Conservation (phyloP, 306 rosid genomes). For the Trifolium fragiferum region DNA sequence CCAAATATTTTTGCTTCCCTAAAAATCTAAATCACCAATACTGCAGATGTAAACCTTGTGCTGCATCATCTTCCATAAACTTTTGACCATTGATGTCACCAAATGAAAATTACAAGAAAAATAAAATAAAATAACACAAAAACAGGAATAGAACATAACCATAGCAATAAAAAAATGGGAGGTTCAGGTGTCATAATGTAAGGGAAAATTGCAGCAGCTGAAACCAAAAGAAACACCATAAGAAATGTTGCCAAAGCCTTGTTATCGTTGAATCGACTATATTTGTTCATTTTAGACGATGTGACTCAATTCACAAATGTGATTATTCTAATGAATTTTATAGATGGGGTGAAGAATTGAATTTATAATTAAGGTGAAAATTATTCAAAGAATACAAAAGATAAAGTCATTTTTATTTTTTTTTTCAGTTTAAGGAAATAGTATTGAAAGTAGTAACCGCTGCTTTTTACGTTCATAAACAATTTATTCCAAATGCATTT, state of each 20-base stretch:
- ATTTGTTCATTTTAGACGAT: constrained; percentile 27
- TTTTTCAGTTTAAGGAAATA: neutral
- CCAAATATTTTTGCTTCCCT: neutral
- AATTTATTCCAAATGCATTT: neutral
- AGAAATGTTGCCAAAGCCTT: constrained; percentile 36
- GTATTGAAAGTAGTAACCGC: neutral
- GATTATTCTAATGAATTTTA: neutral
- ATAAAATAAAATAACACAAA: constrained; percentile 39
- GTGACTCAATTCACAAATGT: neutral
- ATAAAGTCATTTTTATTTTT: neutral
- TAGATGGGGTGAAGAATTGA: neutral
- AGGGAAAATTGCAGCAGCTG: constrained; percentile 39
- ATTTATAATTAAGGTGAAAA: neutral
- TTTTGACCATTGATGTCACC: constrained; percentile 39
- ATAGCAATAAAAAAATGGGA: constrained; percentile 35
- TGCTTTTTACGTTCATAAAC: neutral
- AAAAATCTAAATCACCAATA: neutral
- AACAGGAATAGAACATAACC: constrained; percentile 41
- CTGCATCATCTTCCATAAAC: no score
- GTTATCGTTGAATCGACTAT: constrained; percentile 22
- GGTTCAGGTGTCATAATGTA: constrained; percentile 41
- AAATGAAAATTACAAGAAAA: constrained; percentile 39
- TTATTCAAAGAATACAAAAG: neutral
- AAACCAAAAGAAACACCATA: constrained; percentile 39
- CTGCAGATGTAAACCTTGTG: neutral